phyloP scores from a whole-genome alignment of 1,284 basidiomycete species.

The Pascua guehoae region DNA sequence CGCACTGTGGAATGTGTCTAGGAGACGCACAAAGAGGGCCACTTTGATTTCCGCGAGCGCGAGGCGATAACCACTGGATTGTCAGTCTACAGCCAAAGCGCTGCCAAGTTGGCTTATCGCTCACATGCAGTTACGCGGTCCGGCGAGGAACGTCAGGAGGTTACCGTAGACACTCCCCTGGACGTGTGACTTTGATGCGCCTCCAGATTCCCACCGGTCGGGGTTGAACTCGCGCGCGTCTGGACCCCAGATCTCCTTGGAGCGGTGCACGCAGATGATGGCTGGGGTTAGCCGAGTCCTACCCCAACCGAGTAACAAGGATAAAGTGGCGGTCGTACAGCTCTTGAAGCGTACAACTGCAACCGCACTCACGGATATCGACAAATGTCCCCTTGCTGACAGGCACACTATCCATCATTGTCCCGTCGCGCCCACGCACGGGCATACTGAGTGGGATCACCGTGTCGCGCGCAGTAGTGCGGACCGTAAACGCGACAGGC shows the following conservation, averaged over 20 bases:
- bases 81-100: not conserved
- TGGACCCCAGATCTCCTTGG: conserved; percentile 57
- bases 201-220: conserved; percentile 21
- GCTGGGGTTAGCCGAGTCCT: conserved; percentile 24
- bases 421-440: conserved; percentile 45
- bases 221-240: conserved; percentile 49
- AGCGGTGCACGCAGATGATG: conserved; percentile 56
- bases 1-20: too few relatives aligned
- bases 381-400: conserved; percentile 39
- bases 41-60: conserved; percentile 65
- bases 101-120: not conserved
- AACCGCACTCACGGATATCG: conserved; percentile 44
- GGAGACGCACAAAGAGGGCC: conserved; percentile 54
- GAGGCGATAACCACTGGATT: conserved; percentile 66
- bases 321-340: too few relatives aligned
- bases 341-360: too few relatives aligned
- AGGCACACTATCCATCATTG: conserved; percentile 37
- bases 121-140: conserved; percentile 63
- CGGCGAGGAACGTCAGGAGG: conserved; percentile 65
- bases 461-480: conserved; percentile 57
- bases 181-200: conserved; percentile 48
- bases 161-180: conserved; percentile 61
- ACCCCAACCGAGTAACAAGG: too few relatives aligned
- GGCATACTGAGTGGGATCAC: conserved; percentile 59
- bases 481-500: conserved; percentile 64